Conservation (phyloP, 306 rosid genomes). For the Begonia fuchsioides region DNA sequence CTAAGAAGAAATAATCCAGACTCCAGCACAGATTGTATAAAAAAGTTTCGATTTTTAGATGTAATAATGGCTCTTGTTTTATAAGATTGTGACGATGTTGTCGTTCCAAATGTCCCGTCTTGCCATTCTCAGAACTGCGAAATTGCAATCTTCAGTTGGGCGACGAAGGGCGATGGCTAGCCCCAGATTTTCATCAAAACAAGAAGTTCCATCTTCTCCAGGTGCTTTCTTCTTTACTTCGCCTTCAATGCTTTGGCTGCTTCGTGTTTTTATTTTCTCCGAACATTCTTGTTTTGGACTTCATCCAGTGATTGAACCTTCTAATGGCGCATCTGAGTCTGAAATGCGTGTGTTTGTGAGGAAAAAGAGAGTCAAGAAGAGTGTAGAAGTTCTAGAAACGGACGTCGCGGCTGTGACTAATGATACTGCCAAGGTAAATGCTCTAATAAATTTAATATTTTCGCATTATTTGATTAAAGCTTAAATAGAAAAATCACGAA, state of each 20-base stretch:
- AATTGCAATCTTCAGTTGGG: too few relatives aligned
- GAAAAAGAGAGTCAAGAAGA: slow-evolving; percentile 42
- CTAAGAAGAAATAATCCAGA: too few relatives aligned
- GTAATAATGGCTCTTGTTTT: too few relatives aligned
- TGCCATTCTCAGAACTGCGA: too few relatives aligned
- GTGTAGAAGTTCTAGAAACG: slow-evolving; percentile 7
- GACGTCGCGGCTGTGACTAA: slow-evolving; percentile 9
- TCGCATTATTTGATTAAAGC: background rate
- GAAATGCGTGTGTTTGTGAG: slow-evolving; percentile 48
- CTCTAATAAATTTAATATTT: background rate
- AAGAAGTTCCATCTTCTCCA: background rate
- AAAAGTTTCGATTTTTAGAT: too few relatives aligned
- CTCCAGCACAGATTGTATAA: too few relatives aligned
- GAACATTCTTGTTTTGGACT: background rate
- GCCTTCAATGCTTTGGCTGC: background rate
- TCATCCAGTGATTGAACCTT: slow-evolving; percentile 16
- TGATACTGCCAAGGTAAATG: slow-evolving; percentile 19
- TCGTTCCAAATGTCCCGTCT: too few relatives aligned
- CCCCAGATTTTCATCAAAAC: background rate
- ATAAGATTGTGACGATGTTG: too few relatives aligned
- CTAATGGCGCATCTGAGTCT: slow-evolving; percentile 23
- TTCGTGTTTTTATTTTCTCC: background rate
- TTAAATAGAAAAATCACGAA: too few relatives aligned
- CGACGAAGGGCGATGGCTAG: background rate
- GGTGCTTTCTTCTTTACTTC: background rate